These are phyloP conservation scores for Lolium perenne DNA, from an alignment of 176 grass and related monocot species.

Conservation along the genomic window DNA sequence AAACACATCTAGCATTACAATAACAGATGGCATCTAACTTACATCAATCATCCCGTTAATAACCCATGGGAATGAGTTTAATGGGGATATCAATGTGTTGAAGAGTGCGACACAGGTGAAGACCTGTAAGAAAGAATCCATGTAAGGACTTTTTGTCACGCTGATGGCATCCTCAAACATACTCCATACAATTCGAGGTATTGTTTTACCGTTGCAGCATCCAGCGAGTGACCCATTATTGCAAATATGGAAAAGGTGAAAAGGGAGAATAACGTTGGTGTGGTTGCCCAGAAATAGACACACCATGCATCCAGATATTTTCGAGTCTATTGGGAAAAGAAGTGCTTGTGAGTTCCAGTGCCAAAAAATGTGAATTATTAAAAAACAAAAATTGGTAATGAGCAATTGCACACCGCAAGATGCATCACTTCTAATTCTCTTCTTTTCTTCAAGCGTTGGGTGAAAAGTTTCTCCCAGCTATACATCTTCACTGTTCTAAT, in stretches of 20 bases:
- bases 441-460: conserved; percentile 70
- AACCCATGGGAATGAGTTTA: conserved; percentile 98
- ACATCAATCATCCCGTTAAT: conserved; percentile 99
- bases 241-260: conserved; percentile 89
- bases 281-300: conserved; percentile 99
- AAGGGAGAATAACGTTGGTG: conserved; percentile 93
- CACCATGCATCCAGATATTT: conserved; percentile 99
- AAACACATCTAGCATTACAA: conserved; percentile 22
- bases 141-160: conserved; percentile 16
- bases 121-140: conserved; percentile 66
- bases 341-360: conserved; percentile 18
- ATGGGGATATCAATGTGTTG: conserved; percentile 91
- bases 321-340: conserved; percentile 66
- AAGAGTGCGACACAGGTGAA: conserved; percentile 99
- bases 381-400: conserved; percentile 10
- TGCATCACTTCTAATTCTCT: conserved; percentile 92
- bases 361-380: neutral
- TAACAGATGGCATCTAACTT: conserved; percentile 48
- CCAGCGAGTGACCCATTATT: conserved; percentile 81
- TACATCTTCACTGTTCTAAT: conserved; percentile 99
- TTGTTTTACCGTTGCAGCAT: conserved; percentile 91
- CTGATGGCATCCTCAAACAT: conserved; percentile 33
- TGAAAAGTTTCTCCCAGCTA: conserved; percentile 90
- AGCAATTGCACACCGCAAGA: conserved; percentile 72
- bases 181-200: conserved; percentile 13